Conservation (phyloP, 129 eudicot species). For the Escallonia herrerae region DNA sequence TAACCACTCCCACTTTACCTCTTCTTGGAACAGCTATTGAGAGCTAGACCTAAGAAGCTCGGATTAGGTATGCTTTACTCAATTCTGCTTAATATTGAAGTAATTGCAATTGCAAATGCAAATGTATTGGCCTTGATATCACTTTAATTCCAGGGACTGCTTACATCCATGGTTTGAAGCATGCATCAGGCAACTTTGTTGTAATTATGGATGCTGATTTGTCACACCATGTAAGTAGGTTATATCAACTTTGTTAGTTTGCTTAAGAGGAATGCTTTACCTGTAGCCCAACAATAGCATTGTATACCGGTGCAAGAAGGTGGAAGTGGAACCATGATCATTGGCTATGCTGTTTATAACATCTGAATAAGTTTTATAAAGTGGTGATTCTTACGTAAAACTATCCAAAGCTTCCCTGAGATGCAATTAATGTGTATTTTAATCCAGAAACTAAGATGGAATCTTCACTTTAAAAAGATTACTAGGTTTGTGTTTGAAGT, state of each 20-base stretch:
- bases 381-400: background rate
- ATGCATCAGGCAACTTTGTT: slow-evolving; percentile 81
- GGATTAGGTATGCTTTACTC: slow-evolving; percentile 58
- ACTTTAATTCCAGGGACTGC: slow-evolving; percentile 66
- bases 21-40: slow-evolving; percentile 47
- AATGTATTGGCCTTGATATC: slow-evolving; percentile 12
- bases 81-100: background rate
- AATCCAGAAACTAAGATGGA: background rate
- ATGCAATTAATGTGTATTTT: background rate
- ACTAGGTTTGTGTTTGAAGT: background rate
- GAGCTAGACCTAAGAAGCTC: slow-evolving; percentile 85
- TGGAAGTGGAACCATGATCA: background rate
- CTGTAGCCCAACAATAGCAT: background rate
- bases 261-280: background rate
- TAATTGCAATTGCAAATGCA: background rate
- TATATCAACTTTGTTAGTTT: background rate
- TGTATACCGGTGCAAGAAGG: background rate
- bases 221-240: slow-evolving; percentile 82
- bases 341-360: background rate
- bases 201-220: slow-evolving; percentile 94
- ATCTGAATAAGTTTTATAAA: background rate
- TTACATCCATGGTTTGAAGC: slow-evolving; percentile 87
- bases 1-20: slow-evolving; percentile 1
- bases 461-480: background rate
- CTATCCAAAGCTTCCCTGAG: background rate